phyloP scores from a whole-genome alignment of 2,329 filamentous ascomycete species.

The Cryoendolithus antarcticus region DNA sequence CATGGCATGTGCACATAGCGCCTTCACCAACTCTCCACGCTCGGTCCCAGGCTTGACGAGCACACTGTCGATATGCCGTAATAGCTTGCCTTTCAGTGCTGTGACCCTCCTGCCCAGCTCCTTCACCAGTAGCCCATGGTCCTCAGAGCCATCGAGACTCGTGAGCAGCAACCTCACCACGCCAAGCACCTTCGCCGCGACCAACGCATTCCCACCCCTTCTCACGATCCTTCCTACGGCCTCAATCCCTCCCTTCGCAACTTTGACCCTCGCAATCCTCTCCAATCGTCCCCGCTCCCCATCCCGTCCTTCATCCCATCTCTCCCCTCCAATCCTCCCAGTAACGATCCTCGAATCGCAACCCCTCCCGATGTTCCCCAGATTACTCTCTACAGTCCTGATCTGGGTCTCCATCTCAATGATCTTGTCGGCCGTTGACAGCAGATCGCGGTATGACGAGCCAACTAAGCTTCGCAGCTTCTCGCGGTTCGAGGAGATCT shows the following conservation, averaged over 20 bases:
- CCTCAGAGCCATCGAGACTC: conserved; percentile 46
- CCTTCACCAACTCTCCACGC: conserved; percentile 48
- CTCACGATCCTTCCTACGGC: conserved; percentile 43
- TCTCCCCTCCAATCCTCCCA: conserved; percentile 51
- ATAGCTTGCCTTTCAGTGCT: conserved; percentile 48
- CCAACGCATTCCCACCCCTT: conserved; percentile 37
- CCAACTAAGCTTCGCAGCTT: conserved; percentile 55
- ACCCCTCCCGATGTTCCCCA: conserved; percentile 59
- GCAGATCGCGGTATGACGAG: conserved; percentile 69
- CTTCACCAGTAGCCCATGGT: conserved; percentile 44
- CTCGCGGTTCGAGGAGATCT: conserved; percentile 51
- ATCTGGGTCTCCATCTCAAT: conserved; percentile 77
- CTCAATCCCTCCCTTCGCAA: conserved; percentile 44
- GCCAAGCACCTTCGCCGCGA: conserved; percentile 55
- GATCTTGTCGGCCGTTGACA: conserved; percentile 88
- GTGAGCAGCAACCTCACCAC: conserved; percentile 65
- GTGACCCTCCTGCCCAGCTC: conserved; percentile 52
- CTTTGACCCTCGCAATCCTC: conserved; percentile 17
- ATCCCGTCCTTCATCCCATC: conserved; percentile 14
- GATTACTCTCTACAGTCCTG: conserved; percentile 55
- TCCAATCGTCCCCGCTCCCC: conserved; percentile 4
- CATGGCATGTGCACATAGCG: conserved; percentile 70
- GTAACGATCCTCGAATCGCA: conserved; percentile 60
- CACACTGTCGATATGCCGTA: conserved; percentile 50
- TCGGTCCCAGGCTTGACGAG: conserved; percentile 23